Evolutionary conservation across 1,139 yeast species (phyloP), one percentile per base, ranked within the genome.

Genomic region (Pichia sp.): DNA sequence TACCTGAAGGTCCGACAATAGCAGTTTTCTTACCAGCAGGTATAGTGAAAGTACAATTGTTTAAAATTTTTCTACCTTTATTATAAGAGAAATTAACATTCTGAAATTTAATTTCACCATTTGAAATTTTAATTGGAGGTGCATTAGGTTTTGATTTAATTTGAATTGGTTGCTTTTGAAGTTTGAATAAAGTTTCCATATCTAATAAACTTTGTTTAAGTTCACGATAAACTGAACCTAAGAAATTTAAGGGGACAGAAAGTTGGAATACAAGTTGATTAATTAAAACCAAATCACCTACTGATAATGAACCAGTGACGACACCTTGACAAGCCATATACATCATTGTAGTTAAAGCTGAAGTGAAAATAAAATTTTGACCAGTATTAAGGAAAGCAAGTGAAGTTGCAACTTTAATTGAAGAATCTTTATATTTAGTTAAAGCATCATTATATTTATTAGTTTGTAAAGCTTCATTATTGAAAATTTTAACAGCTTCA

Each of bases 301-400:
- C 97, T 2, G 94, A 82, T 45, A 91, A 68, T 1, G 77, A 64
- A 0, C 96, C 96, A 4, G 74, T 64, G 11, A 88, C 79, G 12
- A 91, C 94, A 24, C 97, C 97, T 45, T 79, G 78, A 55, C 96
- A 88, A n/a, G 96, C 97, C 95, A 91, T 81, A 60, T 84, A 91
- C 98, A 91, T 93, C 94, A 93, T 91, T 2, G 82, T 88, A 1
- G 98, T 91, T 51, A 93, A 68, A 1, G 98, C 97, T 31, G 84
- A 64, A 0, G 97, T 84, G 63, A 93, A 91, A 24, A 91, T 91
- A 41, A 88, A 59, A 59, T 85, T 89, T 62, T 91, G 99, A 4
- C 98, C 98, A 0, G 95, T 73, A 54, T 91, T 91, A 49, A 91
- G 69, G 56, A 75, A 88, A 17, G 97, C 95, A 49, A 91, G 68